Base-by-base conservation (phyloP, 441 rosid species). In the Pelargonium cotyledonis region DNA sequence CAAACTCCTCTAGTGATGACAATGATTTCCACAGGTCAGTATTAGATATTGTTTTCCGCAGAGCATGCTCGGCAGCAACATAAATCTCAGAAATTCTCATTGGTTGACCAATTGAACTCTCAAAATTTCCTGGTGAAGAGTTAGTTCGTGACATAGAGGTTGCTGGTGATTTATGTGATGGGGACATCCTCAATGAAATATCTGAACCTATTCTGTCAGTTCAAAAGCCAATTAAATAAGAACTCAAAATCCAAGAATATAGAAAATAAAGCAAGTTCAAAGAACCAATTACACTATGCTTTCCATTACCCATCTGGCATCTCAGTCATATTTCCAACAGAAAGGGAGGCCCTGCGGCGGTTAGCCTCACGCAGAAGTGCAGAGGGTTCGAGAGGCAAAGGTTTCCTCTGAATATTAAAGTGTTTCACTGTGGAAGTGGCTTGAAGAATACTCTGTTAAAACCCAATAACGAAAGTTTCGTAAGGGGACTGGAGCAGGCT, bases 21-120 rank as follows among this genome's bases (percentile, higher is more conserved):
- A 88, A 86, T 67, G 87, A 81, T 79, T 88, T 88, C 86, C 77
- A 77, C 47, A 95, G 80, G 66, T 83, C 85, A 57, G 83, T 76
- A 84, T 86, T 86, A 55, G 99, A 88, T 69, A 95, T 86, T 76
- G 96, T 89, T 66, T 73, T 82, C 76, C 67, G 76, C 73, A 95
- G 70, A 79, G 98, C 92, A 78, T 87, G 89, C 80, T 95, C 97
- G 53, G 98, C 90, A 58, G 98, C 98, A 82, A 92, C 97, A 78
- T 85, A 87, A 73, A 95, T 89, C 83, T 95, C 99, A 18, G 98
- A 94, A 73, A 92, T 92, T 80, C 97, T 88, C 99, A 92, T 92
- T 58, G 99, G 99, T 71, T 95, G 85, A 83, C 84, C 96, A 41
- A 88, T 80, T 35, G 96, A 88, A 70, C 91, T 87, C 61, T 92